Percentiles rank a stretch among this genome's conserved stretches.
Evolutionary conservation across 1,139 yeast species (phyloP).

Genomic region (Yamadazyma diddensiae): DNA sequence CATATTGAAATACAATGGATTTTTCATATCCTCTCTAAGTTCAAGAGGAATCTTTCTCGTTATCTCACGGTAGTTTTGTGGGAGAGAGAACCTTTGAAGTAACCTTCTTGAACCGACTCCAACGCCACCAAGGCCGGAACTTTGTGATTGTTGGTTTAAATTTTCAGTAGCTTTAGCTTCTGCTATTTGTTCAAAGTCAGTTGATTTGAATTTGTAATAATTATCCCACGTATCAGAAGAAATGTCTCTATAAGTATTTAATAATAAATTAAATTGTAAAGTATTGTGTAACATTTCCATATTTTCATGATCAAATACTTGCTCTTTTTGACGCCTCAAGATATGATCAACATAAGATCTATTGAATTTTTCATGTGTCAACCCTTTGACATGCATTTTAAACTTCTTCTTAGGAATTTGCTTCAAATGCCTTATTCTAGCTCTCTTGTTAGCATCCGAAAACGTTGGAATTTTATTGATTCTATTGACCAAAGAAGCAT

Average conservation of each 20-base stretch:
- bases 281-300: slow-evolving; percentile 46
- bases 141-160: slow-evolving; percentile 2
- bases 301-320: slow-evolving; percentile 37
- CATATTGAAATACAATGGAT: slow-evolving; percentile 34
- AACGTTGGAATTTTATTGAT: slow-evolving; percentile 27
- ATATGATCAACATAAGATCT: slow-evolving; percentile 30
- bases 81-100: slow-evolving; percentile 29
- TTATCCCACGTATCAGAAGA: slow-evolving; percentile 39
- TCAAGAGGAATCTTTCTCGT: slow-evolving; percentile 31
- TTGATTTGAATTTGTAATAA: slow-evolving; percentile 37
- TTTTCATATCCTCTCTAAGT: slow-evolving; percentile 32
- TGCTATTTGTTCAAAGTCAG: slow-evolving; percentile 38
- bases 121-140: slow-evolving; percentile 4
- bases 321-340: slow-evolving; percentile 28
- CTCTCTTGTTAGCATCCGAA: slow-evolving; percentile 16
- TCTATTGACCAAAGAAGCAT: slow-evolving; percentile 41
- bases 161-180: slow-evolving; percentile 8
- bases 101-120: slow-evolving; percentile 5
- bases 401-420: slow-evolving; percentile 19
- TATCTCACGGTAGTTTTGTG: slow-evolving; percentile 34
- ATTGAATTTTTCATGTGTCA: slow-evolving; percentile 35
- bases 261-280: slow-evolving; percentile 39
- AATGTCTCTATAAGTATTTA: slow-evolving; percentile 41
- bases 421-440: slow-evolving; percentile 10
- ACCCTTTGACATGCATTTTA: slow-evolving; percentile 34